These are phyloP conservation scores for Colletotrichum theobromicola DNA, from an alignment of 2,329 filamentous ascomycete genomes.

Conservation along the genomic window DNA sequence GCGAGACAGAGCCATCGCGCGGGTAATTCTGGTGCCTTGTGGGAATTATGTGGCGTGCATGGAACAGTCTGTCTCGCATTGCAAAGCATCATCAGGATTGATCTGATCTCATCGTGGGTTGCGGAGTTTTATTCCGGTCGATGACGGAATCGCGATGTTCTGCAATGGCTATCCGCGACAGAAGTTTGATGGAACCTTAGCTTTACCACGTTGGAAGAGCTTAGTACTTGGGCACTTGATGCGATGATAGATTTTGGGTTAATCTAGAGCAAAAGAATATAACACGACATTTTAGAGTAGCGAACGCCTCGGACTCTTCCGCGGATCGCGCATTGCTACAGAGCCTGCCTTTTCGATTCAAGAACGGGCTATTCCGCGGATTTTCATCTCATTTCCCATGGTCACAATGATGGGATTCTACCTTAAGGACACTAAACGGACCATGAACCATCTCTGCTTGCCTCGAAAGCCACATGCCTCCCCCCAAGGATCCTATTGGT, in stretches of 20 bases:
- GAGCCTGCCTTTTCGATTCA: neutral
- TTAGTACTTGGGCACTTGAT: neutral
- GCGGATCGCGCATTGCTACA: neutral
- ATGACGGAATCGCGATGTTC: neutral
- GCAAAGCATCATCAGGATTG: neutral
- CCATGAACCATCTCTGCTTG: neutral
- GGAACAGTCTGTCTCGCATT: neutral
- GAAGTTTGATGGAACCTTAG: neutral
- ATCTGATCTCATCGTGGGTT: neutral
- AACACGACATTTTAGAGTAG: rapidly evolving
- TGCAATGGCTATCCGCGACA: rapidly evolving
- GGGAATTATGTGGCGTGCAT: neutral
- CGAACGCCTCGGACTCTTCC: neutral
- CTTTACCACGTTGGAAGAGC: neutral
- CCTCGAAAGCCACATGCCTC: neutral
- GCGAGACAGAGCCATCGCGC: neutral
- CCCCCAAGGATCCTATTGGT: conserved; percentile 1
- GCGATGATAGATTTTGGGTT: neutral
- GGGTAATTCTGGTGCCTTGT: neutral
- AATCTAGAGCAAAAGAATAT: neutral
- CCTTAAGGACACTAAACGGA: no score
- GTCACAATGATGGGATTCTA: neutral
- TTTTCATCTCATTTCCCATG: neutral
- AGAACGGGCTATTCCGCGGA: neutral
- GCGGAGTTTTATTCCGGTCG: rapidly evolving